Evolutionary conservation across 2,329 filamentous ascomycete species (phyloP).

Genomic region (Fusarium papillatum): DNA sequence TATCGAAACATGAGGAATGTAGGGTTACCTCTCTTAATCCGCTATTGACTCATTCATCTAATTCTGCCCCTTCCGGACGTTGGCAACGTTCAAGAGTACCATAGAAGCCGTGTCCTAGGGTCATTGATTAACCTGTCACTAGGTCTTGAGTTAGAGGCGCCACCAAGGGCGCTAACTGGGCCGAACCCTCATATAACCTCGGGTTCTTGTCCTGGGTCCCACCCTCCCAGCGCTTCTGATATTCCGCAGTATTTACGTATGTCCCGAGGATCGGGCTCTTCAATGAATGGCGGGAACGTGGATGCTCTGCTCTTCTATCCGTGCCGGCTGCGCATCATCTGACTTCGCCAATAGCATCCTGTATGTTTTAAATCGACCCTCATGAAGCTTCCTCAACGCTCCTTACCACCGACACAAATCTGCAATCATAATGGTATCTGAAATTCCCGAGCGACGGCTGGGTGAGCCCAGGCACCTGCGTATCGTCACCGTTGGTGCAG

Average conservation of each 20-base stretch:
- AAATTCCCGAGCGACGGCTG: conserved; percentile 27
- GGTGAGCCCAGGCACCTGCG: conserved; percentile 35
- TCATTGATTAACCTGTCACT: too few relatives aligned
- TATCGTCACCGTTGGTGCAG: conserved; percentile 21
- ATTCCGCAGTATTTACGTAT: not conserved
- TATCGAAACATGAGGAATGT: too few relatives aligned
- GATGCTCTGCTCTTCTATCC: not conserved
- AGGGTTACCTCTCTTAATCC: too few relatives aligned
- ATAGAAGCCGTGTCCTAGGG: too few relatives aligned
- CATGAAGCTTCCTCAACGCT: not conserved
- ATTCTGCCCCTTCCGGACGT: too few relatives aligned
- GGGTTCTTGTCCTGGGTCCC: not conserved
- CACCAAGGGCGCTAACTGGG: not conserved
- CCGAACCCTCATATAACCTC: not conserved
- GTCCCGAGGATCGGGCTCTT: not conserved
- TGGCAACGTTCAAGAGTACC: too few relatives aligned
- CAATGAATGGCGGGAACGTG: not conserved
- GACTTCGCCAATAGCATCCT: not conserved
- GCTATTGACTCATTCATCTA: too few relatives aligned
- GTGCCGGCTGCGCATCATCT: not conserved
- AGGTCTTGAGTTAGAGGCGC: too few relatives aligned
- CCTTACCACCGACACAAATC: not conserved
- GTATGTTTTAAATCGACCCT: not conserved
- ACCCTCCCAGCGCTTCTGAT: not conserved
- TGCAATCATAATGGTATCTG: not conserved